A percentile compares a stretch with the other conserved stretches of the same genome.
phyloP scores from a whole-genome alignment of 2,329 filamentous ascomycete species.

The Colletotrichum spaethianum region DNA sequence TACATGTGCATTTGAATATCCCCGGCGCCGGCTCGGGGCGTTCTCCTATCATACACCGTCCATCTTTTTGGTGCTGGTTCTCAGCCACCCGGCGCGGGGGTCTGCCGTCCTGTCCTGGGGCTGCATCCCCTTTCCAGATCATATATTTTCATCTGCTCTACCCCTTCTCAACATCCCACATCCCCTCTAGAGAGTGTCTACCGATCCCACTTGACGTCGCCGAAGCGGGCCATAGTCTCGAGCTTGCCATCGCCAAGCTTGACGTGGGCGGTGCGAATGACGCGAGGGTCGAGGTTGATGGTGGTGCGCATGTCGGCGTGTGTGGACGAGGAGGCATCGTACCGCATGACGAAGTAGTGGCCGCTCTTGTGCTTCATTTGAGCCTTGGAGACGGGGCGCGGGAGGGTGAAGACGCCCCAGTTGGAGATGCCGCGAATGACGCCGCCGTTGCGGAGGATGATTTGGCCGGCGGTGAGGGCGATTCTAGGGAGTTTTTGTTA shows the following conservation, averaged over 20 bases:
- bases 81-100: not conserved
- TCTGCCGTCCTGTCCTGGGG: not conserved
- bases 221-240: conserved; percentile 64
- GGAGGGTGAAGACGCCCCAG: conserved; percentile 94
- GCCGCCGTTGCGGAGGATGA: conserved; percentile 86
- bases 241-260: conserved; percentile 81
- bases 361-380: conserved; percentile 87
- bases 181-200: conserved; percentile 46
- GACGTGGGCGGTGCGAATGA: conserved; percentile 89
- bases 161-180: not conserved
- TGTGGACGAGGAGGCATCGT: conserved; percentile 81
- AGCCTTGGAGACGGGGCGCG: conserved; percentile 82
- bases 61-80: not conserved
- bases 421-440: conserved; percentile 94
- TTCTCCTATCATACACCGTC: conserved; percentile 34
- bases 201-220: conserved; percentile 63
- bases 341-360: conserved; percentile 98
- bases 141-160: not conserved
- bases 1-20: conserved; percentile 13
- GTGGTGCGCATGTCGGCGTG: conserved; percentile 83
- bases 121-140: not conserved
- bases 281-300: conserved; percentile 87
- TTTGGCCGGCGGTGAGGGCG: conserved; percentile 85
- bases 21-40: conserved; percentile 22
- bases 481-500: conserved; percentile 70